Evolutionary conservation across 768 basidiomycete species (phyloP), one percentile per base, ranked within the genome.

Genomic region (Collybiopsis confluens): DNA sequence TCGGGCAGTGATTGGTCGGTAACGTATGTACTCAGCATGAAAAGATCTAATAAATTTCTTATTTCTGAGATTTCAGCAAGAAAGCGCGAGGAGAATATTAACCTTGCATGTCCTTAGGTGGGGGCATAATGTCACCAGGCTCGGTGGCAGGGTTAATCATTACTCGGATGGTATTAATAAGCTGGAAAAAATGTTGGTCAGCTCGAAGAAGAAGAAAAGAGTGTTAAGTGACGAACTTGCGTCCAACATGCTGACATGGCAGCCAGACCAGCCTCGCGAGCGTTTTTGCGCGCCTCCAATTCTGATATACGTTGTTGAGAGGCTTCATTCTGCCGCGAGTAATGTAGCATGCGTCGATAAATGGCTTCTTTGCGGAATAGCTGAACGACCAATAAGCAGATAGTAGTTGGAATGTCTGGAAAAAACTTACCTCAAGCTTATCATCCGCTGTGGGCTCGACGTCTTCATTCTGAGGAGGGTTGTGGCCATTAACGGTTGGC

Each of bases 301-400:
- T 85, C 79, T 42, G 76, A 75, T 49, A 90, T 80, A 52, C 79
- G 79, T 60, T 70, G 65, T 62, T 80, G 76, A 56, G 79, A 80
- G 41, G 87, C 80, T 58, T 86, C 81, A 67, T 84, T 74, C 72
- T 90, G 85, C 56, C 88, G 80, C 52, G 83, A 81, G 67, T 92
- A 92, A 62, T 91, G 82, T 62, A 76, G 83, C 90, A 93, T 92
- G 55, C 88, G 76, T 37, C 91, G 79, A 68, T 83, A 92, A 46
- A 93, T 84, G 40, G 91, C 91, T 61, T 90, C 89, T 68, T 93
- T 92, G 57, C 88, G 82, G 67, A 90, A 92, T n/a, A 79, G 73
- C 90, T 92, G 59, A 59, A 55, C 18, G 47, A 21, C 15, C 16
- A 54, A 44, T 52, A 33, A 48, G 42, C 52, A 5, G 33, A 28